These are phyloP conservation scores for Ophiostoma australiae DNA, from an alignment of 2,329 filamentous ascomycete genomes.

Conservation along the genomic window DNA sequence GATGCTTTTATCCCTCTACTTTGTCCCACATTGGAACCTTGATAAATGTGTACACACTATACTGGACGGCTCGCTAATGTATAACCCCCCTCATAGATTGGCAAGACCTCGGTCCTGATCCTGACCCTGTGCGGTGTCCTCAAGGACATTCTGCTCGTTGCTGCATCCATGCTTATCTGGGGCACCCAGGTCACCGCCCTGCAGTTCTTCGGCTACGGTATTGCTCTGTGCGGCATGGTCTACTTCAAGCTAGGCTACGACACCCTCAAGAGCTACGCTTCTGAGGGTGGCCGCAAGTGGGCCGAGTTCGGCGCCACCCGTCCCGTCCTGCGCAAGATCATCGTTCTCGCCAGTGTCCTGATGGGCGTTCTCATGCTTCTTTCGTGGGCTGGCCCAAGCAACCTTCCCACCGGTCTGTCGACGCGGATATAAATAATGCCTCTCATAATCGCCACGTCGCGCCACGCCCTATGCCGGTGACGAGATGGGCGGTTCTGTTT, in stretches of 20 bases:
- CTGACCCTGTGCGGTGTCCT: slow-evolving; percentile 83
- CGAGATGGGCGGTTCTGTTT: neutral
- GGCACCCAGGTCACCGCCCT: slow-evolving; percentile 66
- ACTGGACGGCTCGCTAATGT: neutral
- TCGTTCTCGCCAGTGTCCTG: slow-evolving; percentile 61
- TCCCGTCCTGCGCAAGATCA: slow-evolving; percentile 71
- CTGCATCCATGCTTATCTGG: slow-evolving; percentile 77
- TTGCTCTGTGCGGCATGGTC: slow-evolving; percentile 71
- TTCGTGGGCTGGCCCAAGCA: slow-evolving; percentile 35
- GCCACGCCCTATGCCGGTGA: neutral
- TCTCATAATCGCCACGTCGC: neutral
- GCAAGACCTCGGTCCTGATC: slow-evolving; percentile 80
- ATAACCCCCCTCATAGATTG: slow-evolving; percentile 53
- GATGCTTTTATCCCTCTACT: neutral
- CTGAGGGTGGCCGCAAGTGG: slow-evolving; percentile 71
- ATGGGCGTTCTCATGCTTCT: slow-evolving; percentile 66
- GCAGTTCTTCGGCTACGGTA: slow-evolving; percentile 79
- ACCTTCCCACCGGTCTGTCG: slow-evolving; percentile 17
- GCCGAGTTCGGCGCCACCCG: slow-evolving; percentile 75
- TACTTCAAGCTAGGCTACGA: slow-evolving; percentile 85
- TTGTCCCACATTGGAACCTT: neutral
- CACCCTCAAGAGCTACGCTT: slow-evolving; percentile 73
- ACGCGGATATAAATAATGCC: slow-evolving; percentile 21
- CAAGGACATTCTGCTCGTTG: slow-evolving; percentile 80
- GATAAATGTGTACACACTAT: neutral